These are phyloP conservation scores for Rubia tinctorum DNA, from an alignment of 305 asterid species.

Conservation along the genomic window DNA sequence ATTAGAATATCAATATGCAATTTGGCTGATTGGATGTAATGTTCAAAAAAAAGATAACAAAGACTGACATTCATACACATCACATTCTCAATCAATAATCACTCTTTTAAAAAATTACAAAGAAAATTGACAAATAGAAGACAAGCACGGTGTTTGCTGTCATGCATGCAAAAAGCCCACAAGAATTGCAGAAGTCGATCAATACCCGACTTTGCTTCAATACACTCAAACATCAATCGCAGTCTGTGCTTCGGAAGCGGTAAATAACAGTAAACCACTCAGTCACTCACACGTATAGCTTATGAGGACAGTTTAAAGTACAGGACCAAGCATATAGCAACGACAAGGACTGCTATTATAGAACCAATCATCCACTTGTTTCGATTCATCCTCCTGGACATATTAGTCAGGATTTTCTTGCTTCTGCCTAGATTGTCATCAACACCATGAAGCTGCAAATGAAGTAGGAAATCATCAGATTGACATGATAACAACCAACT, in stretches of 20 bases:
- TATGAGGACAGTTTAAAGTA: conserved; percentile 58
- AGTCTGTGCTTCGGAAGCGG: background rate
- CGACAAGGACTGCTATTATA: conserved; percentile 40
- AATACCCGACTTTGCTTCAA: background rate
- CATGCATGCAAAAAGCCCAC: conserved; percentile 3
- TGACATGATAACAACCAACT: background rate
- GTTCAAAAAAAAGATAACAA: too few relatives aligned
- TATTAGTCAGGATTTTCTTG: conserved; percentile 52
- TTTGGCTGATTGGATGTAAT: too few relatives aligned
- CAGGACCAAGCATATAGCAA: conserved; percentile 46
- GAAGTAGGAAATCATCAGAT: conserved; percentile 15
- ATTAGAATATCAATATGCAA: too few relatives aligned
- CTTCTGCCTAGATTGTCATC: conserved; percentile 66
- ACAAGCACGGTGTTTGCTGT: background rate
- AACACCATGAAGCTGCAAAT: conserved; percentile 58
- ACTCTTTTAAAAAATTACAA: background rate
- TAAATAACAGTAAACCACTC: background rate
- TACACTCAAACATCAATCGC: background rate
- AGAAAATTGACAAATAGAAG: too few relatives aligned
- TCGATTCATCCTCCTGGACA: conserved; percentile 61
- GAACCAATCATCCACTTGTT: conserved; percentile 67
- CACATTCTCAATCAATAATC: background rate
- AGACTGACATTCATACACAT: background rate
- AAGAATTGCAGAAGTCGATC: background rate
- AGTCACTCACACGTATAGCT: conserved; percentile 7